phyloP scores from a whole-genome alignment of 805 yeast genomes.

The Kazachstania taianensis region DNA sequence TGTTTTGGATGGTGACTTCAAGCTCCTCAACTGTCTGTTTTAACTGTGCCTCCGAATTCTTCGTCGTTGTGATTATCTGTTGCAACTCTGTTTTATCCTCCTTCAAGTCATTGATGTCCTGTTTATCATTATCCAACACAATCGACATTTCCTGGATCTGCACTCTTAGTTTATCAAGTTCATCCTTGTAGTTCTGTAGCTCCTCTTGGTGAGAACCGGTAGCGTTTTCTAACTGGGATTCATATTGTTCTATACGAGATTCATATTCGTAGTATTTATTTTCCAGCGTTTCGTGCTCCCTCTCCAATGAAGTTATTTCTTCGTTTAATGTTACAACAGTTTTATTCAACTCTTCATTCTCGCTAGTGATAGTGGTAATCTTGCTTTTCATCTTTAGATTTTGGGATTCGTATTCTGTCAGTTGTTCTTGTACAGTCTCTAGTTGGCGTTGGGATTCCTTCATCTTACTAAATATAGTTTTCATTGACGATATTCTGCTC shows the following conservation, averaged over 20 bases:
- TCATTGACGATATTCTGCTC: slow-evolving; percentile 62
- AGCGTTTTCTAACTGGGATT: slow-evolving; percentile 30
- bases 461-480: slow-evolving; percentile 61
- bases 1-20: slow-evolving; percentile 11
- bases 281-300: slow-evolving; percentile 41
- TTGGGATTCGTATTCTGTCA: slow-evolving; percentile 38
- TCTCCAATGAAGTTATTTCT: slow-evolving; percentile 39
- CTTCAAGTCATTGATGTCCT: slow-evolving; percentile 25
- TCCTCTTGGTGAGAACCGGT: slow-evolving; percentile 33
- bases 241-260: slow-evolving; percentile 32
- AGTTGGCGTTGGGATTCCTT: slow-evolving; percentile 58
- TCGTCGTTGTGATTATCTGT: slow-evolving; percentile 15
- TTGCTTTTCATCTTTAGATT: slow-evolving; percentile 29
- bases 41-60: slow-evolving; percentile 20
- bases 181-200: slow-evolving; percentile 10
- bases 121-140: slow-evolving; percentile 28
- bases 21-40: slow-evolving; percentile 26
- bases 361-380: slow-evolving; percentile 27
- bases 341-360: slow-evolving; percentile 26
- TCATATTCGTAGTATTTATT: slow-evolving; percentile 42
- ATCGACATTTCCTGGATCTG: slow-evolving; percentile 34
- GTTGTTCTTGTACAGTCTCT: slow-evolving; percentile 42
- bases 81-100: slow-evolving; percentile 31
- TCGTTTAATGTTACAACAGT: slow-evolving; percentile 30
- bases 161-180: slow-evolving; percentile 12